Conservation (phyloP, 768 basidiomycete genomes). For the Trametes coccinea region DNA sequence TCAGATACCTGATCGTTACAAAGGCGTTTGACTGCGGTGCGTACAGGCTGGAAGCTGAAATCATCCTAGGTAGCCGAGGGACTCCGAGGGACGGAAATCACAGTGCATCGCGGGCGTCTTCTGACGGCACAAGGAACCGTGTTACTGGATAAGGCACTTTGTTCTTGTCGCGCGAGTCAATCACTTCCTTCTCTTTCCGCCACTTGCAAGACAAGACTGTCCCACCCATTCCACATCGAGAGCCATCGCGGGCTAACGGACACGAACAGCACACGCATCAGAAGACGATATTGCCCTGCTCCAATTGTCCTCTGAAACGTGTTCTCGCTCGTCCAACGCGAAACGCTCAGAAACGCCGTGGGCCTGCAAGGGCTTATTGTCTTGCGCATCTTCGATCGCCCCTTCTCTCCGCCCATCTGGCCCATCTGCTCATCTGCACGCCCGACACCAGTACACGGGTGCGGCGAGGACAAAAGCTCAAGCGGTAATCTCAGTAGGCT, state of each 20-base stretch:
- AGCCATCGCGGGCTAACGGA: neutral
- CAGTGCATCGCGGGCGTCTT: neutral
- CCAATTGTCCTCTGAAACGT: constrained; percentile 17
- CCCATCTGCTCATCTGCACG: neutral
- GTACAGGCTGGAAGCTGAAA: no score
- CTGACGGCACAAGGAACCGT: neutral
- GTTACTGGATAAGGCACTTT: constrained; percentile 4
- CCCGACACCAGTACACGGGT: neutral
- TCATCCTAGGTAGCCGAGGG: no score
- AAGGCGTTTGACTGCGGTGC: no score
- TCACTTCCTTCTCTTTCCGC: constrained; percentile 7
- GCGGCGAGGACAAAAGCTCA: constrained; percentile 12
- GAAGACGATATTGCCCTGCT: neutral
- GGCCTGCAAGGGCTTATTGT: constrained; percentile 9
- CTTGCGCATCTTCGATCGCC: constrained; percentile 16
- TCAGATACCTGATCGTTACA: no score
- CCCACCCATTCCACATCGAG: neutral
- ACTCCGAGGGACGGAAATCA: neutral
- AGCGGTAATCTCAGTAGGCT: constrained; percentile 10
- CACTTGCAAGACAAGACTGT: constrained; percentile 15
- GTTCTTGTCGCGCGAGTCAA: constrained; percentile 18
- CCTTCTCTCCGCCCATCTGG: constrained; percentile 2
- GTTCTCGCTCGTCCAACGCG: neutral
- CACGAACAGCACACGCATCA: constrained; percentile 4
- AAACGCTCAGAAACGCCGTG: neutral